Percentiles rank a stretch among this genome's conserved stretches.
These are phyloP conservation scores for Haplosporangium sp. DNA, from an alignment of 371 early-diverging fungal species.

Conservation along the genomic window DNA sequence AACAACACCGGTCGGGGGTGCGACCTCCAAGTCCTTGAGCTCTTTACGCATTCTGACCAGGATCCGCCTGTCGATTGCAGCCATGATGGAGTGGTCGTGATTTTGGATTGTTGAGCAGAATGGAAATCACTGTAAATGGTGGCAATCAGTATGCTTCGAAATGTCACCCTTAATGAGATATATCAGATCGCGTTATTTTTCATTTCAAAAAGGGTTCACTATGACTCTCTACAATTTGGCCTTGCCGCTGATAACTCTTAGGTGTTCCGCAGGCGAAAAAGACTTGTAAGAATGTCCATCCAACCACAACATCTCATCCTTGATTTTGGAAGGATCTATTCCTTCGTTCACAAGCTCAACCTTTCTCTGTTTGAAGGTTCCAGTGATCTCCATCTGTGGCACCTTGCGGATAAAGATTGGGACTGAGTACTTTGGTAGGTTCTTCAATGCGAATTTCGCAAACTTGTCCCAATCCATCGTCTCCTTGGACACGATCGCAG, in stretches of 20 bases:
- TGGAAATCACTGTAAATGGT: too few relatives aligned
- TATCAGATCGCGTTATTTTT: too few relatives aligned
- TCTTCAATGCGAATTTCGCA: slow-evolving; percentile 54
- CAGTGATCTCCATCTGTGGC: slow-evolving; percentile 63
- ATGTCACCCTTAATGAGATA: too few relatives aligned
- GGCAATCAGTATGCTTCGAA: too few relatives aligned
- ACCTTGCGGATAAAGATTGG: slow-evolving; percentile 70
- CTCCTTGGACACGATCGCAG: slow-evolving; percentile 65
- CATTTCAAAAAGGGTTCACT: too few relatives aligned
- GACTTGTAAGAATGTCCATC: slow-evolving; percentile 62
- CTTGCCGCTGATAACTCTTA: slow-evolving; percentile 41
- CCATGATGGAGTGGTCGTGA: slow-evolving; percentile 3
- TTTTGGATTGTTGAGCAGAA: too few relatives aligned
- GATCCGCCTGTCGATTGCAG: slow-evolving; percentile 26
- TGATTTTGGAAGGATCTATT: slow-evolving; percentile 56
- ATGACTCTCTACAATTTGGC: slow-evolving; percentile 24
- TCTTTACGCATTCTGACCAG: slow-evolving; percentile 38
- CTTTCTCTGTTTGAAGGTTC: slow-evolving; percentile 70
- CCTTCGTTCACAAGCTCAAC: slow-evolving; percentile 63
- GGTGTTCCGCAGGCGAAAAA: slow-evolving; percentile 47
- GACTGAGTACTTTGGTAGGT: slow-evolving; percentile 72
- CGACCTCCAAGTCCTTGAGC: slow-evolving; percentile 30
- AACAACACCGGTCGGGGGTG: slow-evolving; percentile 30
- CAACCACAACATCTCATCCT: slow-evolving; percentile 64
- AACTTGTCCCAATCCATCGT: slow-evolving; percentile 52